Evolutionary conservation across 2,329 filamentous ascomycete genomes (phyloP), one percentile per base, ranked within the genome.

Genomic region (Colletotrichum abscissum): DNA sequence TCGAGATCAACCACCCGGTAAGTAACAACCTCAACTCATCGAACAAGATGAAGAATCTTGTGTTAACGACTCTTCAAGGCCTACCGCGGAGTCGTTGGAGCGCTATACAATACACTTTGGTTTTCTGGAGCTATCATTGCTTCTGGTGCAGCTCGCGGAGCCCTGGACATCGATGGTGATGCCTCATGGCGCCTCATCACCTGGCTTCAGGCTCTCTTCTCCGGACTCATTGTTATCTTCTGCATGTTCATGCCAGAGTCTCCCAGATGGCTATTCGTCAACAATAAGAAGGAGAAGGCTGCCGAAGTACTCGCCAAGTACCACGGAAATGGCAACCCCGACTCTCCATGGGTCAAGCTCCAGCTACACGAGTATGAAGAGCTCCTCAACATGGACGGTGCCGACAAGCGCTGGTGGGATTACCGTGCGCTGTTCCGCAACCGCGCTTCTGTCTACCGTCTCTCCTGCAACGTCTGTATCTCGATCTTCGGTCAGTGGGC

Each of bases 121-220:
- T 86, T 85, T 74, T 80, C 81, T 8, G 86, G 86, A n/a, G 83
- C 85, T 52, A 88, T 90, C 55, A 80, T 88, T 26, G 85, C 88
- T 1, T 83, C 84, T n/a, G 86, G 86, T 49, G 85, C 84, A 5
- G 84, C 85, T 11, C 84, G 85, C 35, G 88, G 87, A 62, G 81
- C 79, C 58, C 78, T 84, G 26, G 82, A 85, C 55, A 76, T 79
- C 9, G 77, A 80, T 4, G 82, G 84, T 19, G 80, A 84, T 60
- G 74, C 76, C 55, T 83, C 82, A 6, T 86, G 84, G 83, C 78
- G 80, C 19, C 78, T 87, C 38, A 84, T 84, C 16, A 82, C 84
- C 14, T 85, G 84, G 82, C 80, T 86, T 4, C 85, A 87, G 74
- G 79, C 81, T 35, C 78, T 84, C 63, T 85, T 86, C 76, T 82